Conservation (phyloP, 2,329 filamentous ascomycete species). For the Lojkania enalia region DNA sequence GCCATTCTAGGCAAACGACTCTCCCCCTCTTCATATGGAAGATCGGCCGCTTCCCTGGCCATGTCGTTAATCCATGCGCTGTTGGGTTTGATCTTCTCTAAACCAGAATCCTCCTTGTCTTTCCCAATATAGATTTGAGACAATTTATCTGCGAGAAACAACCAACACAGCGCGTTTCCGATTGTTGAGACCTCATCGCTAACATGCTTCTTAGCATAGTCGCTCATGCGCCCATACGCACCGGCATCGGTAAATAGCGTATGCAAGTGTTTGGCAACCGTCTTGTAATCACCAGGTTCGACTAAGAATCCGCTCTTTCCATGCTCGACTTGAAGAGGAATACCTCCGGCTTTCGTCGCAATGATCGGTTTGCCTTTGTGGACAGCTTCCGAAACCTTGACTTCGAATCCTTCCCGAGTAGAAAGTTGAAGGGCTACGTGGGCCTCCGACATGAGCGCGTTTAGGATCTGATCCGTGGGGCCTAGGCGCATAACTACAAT, state of each 20-base stretch:
- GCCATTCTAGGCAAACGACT: constrained; percentile 58
- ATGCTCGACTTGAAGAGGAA: constrained; percentile 76
- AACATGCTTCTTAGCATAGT: constrained; percentile 66
- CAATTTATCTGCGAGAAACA: constrained; percentile 73
- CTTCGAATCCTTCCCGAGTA: constrained; percentile 80
- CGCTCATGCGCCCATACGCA: constrained; percentile 69
- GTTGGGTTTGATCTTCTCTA: constrained; percentile 59
- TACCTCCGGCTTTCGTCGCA: constrained; percentile 74
- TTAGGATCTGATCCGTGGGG: constrained; percentile 78
- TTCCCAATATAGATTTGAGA: too few relatives aligned
- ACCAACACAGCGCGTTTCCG: constrained; percentile 75
- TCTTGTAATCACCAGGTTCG: constrained; percentile 67
- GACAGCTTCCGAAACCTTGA: constrained; percentile 82
- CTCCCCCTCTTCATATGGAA: constrained; percentile 62
- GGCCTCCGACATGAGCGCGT: constrained; percentile 72
- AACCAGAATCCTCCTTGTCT: too few relatives aligned
- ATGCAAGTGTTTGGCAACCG: constrained; percentile 69
- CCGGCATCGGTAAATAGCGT: constrained; percentile 67
- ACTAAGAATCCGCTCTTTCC: constrained; percentile 75
- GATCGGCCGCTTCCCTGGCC: constrained; percentile 66
- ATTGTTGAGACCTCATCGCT: constrained; percentile 83
- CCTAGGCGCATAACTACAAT: constrained; percentile 77
- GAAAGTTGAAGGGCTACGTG: constrained; percentile 78
- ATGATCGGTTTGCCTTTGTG: constrained; percentile 81
- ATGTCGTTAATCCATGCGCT: constrained; percentile 74